Evolutionary conservation across 768 basidiomycete species (phyloP).

Genomic region (Suillus sp.): DNA sequence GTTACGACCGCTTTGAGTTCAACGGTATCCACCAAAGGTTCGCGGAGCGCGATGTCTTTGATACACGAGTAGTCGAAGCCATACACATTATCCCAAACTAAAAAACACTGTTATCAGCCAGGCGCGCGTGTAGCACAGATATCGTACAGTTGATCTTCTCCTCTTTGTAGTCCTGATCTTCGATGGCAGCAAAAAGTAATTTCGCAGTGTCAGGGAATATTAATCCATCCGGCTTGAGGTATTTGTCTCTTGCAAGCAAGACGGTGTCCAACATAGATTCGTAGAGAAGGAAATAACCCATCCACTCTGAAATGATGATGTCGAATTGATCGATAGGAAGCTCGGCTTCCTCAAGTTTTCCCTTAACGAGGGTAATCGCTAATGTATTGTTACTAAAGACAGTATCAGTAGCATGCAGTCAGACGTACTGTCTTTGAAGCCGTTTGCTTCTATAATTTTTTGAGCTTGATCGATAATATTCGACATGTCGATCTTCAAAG

Average conservation of each 20-base stretch:
- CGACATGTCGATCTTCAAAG: slow-evolving; percentile 93
- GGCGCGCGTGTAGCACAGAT: not conserved
- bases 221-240: slow-evolving; percentile 85
- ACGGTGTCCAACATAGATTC: slow-evolving; percentile 99
- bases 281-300: slow-evolving; percentile 99
- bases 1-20: slow-evolving; percentile 95
- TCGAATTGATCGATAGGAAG: slow-evolving; percentile 92
- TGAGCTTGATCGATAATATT: slow-evolving; percentile 99
- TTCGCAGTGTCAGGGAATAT: slow-evolving; percentile 97
- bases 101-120: slow-evolving; percentile 8
- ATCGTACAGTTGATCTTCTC: slow-evolving; percentile 95
- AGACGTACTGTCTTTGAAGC: slow-evolving; percentile 88
- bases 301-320: slow-evolving; percentile 99
- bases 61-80: slow-evolving; percentile 99
- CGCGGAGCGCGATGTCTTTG: slow-evolving; percentile 95
- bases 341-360: slow-evolving; percentile 92
- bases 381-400: slow-evolving; percentile 15
- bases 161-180: slow-evolving; percentile 99
- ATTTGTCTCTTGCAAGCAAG: slow-evolving; percentile 93
- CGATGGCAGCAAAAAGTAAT: slow-evolving; percentile 93
- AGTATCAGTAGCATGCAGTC: slow-evolving; percentile 3
- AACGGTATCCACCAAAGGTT: slow-evolving; percentile 98
- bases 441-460: slow-evolving; percentile 96
- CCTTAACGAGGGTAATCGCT: slow-evolving; percentile 96
- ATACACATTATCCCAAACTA: slow-evolving; percentile 99